phyloP scores from a whole-genome alignment of 352 stramenopile genomes.

The Phytophthora tentaculata region DNA sequence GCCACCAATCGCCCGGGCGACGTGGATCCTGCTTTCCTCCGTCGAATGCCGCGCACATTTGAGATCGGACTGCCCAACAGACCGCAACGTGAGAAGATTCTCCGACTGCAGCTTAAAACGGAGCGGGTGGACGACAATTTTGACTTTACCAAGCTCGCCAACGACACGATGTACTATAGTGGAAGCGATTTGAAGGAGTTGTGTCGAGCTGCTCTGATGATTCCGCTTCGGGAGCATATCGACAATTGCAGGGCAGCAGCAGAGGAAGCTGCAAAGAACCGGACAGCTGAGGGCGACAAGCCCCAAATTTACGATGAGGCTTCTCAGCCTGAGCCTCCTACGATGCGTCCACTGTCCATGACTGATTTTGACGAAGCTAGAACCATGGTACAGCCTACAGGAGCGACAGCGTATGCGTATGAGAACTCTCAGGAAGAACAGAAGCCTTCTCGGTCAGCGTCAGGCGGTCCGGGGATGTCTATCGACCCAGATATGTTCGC shows the following conservation, averaged over 20 bases:
- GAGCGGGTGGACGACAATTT: conserved; percentile 82
- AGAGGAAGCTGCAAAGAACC: conserved; percentile 42
- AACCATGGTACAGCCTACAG: conserved; percentile 88
- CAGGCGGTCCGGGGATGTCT: conserved; percentile 39
- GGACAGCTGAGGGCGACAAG: conserved; percentile 34
- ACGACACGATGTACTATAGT: conserved; percentile 93
- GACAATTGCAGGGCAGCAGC: conserved; percentile 52
- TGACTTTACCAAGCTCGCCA: conserved; percentile 83
- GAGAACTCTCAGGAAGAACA: conserved; percentile 59
- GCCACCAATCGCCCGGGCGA: conserved; percentile 95
- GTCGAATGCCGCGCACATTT: conserved; percentile 96
- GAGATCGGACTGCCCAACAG: conserved; percentile 93
- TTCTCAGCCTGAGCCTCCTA: conserved; percentile 30
- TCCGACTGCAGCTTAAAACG: conserved; percentile 92
- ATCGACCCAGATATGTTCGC: conserved; percentile 87
- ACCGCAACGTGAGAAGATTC: conserved; percentile 92
- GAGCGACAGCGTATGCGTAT: conserved; percentile 82
- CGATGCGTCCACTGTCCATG: conserved; percentile 80
- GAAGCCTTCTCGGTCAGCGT: conserved; percentile 23
- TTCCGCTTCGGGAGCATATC: conserved; percentile 87
- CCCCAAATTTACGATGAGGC: conserved; percentile 40
- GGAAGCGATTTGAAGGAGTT: conserved; percentile 95
- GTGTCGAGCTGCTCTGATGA: conserved; percentile 88
- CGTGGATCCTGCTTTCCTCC: conserved; percentile 94
- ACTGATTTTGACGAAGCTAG: conserved; percentile 85